Evolutionary conservation across 352 stramenopile genomes (phyloP).

Genomic region (Ophiocytium majus): DNA sequence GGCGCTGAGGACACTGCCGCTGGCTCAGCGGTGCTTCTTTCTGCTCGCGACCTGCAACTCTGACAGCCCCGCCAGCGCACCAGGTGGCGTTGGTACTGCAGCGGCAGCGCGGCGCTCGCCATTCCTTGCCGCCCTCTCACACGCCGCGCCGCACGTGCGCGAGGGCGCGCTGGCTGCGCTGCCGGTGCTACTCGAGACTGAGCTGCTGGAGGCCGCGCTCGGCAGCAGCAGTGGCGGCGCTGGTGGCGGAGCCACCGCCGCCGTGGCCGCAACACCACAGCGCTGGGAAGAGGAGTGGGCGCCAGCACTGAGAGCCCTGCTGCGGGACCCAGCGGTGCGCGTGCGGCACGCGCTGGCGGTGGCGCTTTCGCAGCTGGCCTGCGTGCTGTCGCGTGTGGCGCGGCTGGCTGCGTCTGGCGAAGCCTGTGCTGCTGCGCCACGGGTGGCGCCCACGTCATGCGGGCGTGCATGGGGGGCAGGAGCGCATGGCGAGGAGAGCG

Average conservation of each 20-base stretch:
- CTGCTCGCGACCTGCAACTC: not conserved
- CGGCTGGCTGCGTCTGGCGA: not conserved
- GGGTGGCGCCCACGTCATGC: not conserved
- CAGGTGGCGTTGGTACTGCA: not conserved
- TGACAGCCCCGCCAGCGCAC: too few species aligned
- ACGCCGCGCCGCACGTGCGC: not conserved
- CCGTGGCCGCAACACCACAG: not conserved
- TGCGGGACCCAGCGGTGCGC: not conserved
- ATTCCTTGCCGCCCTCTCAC: not conserved
- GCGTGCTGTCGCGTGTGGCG: not conserved
- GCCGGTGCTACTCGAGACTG: not conserved
- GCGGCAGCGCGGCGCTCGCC: too few species aligned
- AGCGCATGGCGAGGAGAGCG: not conserved
- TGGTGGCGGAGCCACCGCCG: too few species aligned
- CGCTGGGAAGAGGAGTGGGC: not conserved
- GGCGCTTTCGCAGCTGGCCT: not conserved
- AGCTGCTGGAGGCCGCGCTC: too few species aligned
- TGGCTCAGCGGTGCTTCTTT: not conserved
- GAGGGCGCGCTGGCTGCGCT: not conserved
- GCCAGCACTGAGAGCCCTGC: not conserved
- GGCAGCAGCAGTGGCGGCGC: too few species aligned
- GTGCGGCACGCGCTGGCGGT: not conserved
- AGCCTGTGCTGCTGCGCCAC: not conserved
- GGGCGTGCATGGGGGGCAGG: too few species aligned
- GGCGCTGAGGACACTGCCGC: not conserved